Percentiles rank a stretch among this genome's conserved stretches.
Evolutionary conservation across 305 asterid genomes (phyloP).

Genomic region (Fraxinus ornus): DNA sequence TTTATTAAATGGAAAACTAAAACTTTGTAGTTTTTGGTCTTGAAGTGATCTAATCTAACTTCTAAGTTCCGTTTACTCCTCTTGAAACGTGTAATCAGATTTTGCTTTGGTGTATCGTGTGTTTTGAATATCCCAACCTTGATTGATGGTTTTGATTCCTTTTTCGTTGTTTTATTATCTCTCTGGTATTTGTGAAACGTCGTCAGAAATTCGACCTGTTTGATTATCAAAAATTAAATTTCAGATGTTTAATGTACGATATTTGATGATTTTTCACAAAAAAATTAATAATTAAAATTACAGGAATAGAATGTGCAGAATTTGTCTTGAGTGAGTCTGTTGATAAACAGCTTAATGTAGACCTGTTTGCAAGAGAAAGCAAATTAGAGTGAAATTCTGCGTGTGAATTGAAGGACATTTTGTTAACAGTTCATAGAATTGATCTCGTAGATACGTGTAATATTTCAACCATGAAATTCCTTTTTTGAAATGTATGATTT

Average conservation of each 20-base stretch:
- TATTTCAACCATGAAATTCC: neutral
- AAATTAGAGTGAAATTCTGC: neutral
- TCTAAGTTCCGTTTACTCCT: neutral
- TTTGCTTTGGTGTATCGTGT: neutral
- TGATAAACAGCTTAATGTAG: neutral
- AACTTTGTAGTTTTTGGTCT: neutral
- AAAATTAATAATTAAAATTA: neutral
- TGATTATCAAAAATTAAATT: neutral
- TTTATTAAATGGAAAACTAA: neutral
- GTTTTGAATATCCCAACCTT: neutral
- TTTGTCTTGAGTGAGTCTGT: neutral
- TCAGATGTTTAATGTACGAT: neutral
- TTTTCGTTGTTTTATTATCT: neutral
- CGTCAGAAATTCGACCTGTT: neutral
- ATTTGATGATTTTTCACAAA: neutral
- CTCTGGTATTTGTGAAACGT: neutral
- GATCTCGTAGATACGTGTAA: neutral
- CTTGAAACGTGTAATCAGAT: neutral
- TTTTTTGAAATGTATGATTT: neutral
- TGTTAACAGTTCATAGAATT: neutral
- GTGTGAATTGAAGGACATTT: neutral
- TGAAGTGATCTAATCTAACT: neutral
- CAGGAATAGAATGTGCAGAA: neutral
- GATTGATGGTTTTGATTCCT: neutral
- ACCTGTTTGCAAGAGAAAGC: neutral